These are phyloP conservation scores for Dactylella cylindrospora DNA, from an alignment of 2,329 filamentous ascomycete genomes.

Conservation along the genomic window DNA sequence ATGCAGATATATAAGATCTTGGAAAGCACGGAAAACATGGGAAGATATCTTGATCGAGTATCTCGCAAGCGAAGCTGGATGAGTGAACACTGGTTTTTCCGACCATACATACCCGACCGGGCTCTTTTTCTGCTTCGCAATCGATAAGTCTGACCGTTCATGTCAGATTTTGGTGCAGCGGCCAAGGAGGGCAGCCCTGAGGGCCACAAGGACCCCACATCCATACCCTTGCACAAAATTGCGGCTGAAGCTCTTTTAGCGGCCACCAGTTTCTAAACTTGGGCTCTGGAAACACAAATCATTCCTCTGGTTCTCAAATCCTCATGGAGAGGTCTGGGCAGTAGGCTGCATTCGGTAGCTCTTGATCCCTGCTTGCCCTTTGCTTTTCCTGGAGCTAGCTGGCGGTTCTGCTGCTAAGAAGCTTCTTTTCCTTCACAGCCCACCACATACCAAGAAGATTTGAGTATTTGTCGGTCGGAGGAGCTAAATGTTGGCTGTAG, in stretches of 20 bases:
- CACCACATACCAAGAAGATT: constrained; percentile 44
- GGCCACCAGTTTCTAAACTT: constrained; percentile 44
- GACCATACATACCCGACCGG: too few species aligned
- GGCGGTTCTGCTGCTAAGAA: constrained; percentile 19
- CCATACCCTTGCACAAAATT: constrained; percentile 30
- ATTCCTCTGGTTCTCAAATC: constrained; percentile 42
- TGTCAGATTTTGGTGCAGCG: constrained; percentile 43
- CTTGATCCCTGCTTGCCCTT: constrained; percentile 32
- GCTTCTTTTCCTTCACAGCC: constrained; percentile 41
- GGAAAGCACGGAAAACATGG: too few species aligned
- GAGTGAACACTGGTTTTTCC: too few species aligned
- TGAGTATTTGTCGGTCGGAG: constrained; percentile 26
- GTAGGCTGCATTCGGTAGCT: constrained; percentile 44
- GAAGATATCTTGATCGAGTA: too few species aligned
- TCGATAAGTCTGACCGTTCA: constrained; percentile 40
- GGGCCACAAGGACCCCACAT: constrained; percentile 21
- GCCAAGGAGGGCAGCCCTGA: constrained; percentile 37
- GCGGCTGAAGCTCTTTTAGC: constrained; percentile 43
- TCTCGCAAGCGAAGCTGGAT: too few species aligned
- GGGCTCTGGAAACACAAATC: constrained; percentile 44
- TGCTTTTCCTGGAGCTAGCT: constrained; percentile 29
- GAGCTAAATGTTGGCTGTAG: constrained; percentile 34
- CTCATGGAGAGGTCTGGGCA: constrained; percentile 31
- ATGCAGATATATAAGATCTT: too few species aligned
- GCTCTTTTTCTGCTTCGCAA: too few species aligned